A percentile compares a stretch with the other conserved stretches of the same genome.
Evolutionary conservation across 257 asterid genomes (phyloP).

Genomic region (Dorcoceras hygrometricum): DNA sequence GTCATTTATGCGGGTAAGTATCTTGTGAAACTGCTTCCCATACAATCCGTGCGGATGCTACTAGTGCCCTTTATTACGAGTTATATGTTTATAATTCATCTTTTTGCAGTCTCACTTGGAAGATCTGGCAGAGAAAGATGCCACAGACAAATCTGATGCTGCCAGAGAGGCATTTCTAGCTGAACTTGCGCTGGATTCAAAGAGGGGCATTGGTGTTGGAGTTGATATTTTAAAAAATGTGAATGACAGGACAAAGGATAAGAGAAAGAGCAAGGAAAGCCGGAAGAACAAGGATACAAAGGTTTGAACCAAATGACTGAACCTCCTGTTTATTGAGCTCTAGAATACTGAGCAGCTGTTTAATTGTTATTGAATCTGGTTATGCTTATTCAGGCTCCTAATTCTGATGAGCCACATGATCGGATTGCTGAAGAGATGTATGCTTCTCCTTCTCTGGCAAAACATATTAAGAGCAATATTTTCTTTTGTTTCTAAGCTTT

Average conservation of each 20-base stretch:
- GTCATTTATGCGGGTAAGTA: conserved; percentile 78
- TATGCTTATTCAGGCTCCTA: conserved; percentile 53
- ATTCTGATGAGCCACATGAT: conserved; percentile 45
- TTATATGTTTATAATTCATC: conserved; percentile 23
- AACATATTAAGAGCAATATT: conserved; percentile 20
- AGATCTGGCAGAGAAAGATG: conserved; percentile 92
- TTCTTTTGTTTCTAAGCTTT: conserved; percentile 19
- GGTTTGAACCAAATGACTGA: conserved; percentile 46
- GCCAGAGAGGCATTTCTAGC: conserved; percentile 94
- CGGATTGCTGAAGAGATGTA: conserved; percentile 68
- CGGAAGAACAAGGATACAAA: conserved; percentile 73
- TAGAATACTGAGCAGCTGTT: conserved; percentile 17
- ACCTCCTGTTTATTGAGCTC: conserved; percentile 21
- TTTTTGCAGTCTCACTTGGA: conserved; percentile 68
- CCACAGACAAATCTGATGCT: conserved; percentile 95
- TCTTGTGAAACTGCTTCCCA: conserved; percentile 15
- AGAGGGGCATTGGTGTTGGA: conserved; percentile 50
- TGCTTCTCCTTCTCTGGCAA: conserved; percentile 25
- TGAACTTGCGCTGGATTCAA: conserved; percentile 83
- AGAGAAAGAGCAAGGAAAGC: conserved; percentile 68
- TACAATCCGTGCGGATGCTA: conserved; percentile 7
- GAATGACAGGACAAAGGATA: conserved; percentile 72
- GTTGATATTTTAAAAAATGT: conserved; percentile 55
- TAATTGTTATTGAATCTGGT: conserved; percentile 25
- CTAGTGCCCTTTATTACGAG: conserved; percentile 18